Evolutionary conservation across 1,284 basidiomycete species (phyloP), one percentile per base, ranked within the genome.

Genomic region (Flammula alnicola): DNA sequence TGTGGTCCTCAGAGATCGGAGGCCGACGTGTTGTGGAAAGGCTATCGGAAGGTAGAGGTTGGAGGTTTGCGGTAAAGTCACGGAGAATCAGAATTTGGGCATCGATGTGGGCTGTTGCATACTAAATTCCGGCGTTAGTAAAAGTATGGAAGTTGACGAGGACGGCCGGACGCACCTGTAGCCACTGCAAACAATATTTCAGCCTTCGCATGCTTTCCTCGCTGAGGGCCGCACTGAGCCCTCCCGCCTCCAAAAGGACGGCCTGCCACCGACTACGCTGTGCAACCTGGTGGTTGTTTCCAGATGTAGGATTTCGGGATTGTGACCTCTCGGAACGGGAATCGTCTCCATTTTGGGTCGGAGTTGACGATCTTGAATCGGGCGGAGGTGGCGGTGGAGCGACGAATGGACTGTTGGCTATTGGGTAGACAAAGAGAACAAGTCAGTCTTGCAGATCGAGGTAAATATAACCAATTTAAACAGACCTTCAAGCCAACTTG

Each of bases 131-230:
- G 37, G 1, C 29, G 44, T 25, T 35, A 48, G 35, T 31, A 49
- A 29, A 30, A 6, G 20, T 11, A 11, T 33, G n/a, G 27, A 25
- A 17, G 12, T 51, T 31, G 41, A 36, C 19, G 14, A 31, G 19
- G 39, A 41, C 19, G 12, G n/a, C 38, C 27, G 9, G 38, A 70
- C 76, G 26, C 39, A 92, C 91, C 73, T 89, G 85, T n/a, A 96
- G 74, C 92, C 92, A 95, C 51, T 92, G 84, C 27, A 95, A 68
- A 69, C 91, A 94, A 64, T 94, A 95, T 65, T 88, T 87, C 41
- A 96, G 70, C 45, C 87, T 78, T 54, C 90, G 79, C 88, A 95
- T 91, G 63, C 87, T 93, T 68, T 95, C 93, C 57, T 94, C 91
- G 65, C 91, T 93, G 46, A 95, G 77, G 2, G 93, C 93, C 0